Evolutionary conservation across 2,329 filamentous ascomycete species (phyloP), one percentile per base, ranked within the genome.

Genomic region (Diatrype stigma): DNA sequence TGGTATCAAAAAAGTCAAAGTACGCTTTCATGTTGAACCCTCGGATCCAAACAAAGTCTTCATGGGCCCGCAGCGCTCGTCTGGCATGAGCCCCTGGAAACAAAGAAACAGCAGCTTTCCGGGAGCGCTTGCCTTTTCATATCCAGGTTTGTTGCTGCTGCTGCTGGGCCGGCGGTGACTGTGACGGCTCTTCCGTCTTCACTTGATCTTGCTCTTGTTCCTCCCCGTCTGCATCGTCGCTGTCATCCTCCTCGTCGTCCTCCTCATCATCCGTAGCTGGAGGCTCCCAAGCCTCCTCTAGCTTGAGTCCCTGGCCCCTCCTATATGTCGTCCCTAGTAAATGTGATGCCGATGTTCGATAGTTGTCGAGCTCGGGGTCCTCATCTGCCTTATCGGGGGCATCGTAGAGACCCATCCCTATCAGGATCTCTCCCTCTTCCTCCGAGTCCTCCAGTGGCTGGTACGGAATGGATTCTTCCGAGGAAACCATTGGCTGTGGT

Each of bases 331-430:
- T 70, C 22, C 79, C 78, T 45, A 84, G 68, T 17, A 88, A 66
- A 23, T 77, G 75, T 34, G 74, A 77, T 51, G 81, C 75, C 23
- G 78, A 79, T 5, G 76, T 76, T 46, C 76, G 66, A 69, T 83
- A 77, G 70, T 80, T 75, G 67, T 82, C 71, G 49, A 80, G 65
- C 47, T 76, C 71, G 28, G 75, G 71, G 50, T 80, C 77, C 19
- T 73, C 69, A 7, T 75, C 68, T 40, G 68, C 60, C 61, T 81
- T 79, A 50, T 85, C 85, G 0, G 87, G 87, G 4, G 81, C 73
- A 61, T 90, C 89, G 67, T 94, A 94, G 0, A 94, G 78, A 1
- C 89, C 89, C 80, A 94, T 86, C 19, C 89, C 89, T n/a, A 91
- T 78, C 2, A 93, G 76, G 53, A 90, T 86, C 61, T 91, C 87